These are phyloP conservation scores for Globisporangium spiculum DNA, from an alignment of 352 stramenopile genomes.

Conservation along the genomic window DNA sequence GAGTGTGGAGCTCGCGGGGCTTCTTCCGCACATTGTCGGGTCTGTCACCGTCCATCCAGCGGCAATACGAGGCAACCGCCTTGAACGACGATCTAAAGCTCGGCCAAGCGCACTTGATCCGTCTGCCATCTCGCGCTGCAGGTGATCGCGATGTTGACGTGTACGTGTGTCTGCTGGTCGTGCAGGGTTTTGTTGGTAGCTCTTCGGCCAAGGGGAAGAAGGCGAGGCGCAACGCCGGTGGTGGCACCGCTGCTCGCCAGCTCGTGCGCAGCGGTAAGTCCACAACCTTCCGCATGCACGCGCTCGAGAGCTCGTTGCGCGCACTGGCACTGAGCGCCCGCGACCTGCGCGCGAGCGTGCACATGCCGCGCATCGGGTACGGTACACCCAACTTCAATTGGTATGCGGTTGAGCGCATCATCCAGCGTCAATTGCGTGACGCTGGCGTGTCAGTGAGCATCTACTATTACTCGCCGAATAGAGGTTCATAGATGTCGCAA, in stretches of 20 bases:
- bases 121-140: conserved; percentile 21
- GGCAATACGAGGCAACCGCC: conserved; percentile 57
- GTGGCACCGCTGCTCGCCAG: not conserved
- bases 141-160: conserved; percentile 16
- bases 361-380: conserved; percentile 78
- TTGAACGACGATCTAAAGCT: conserved; percentile 69
- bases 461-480: conserved; percentile 61
- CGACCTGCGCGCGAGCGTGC: conserved; percentile 45
- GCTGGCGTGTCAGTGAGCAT: conserved; percentile 49
- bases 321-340: conserved; percentile 35
- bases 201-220: conserved; percentile 41
- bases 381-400: conserved; percentile 78
- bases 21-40: conserved; percentile 65
- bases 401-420: conserved; percentile 76
- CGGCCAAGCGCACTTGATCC: conserved; percentile 66
- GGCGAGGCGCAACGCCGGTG: conserved; percentile 30
- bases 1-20: conserved; percentile 65
- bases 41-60: conserved; percentile 49
- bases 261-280: conserved; percentile 56
- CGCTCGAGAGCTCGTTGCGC: conserved; percentile 47
- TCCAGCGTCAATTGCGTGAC: conserved; percentile 62
- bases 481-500: conserved; percentile 2
- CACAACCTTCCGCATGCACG: conserved; percentile 62
- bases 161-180: conserved; percentile 69
- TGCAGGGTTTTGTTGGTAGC: conserved; percentile 49